phyloP scores from a whole-genome alignment of 2,329 filamentous ascomycete genomes.

The Xylariomycetidae sp. region DNA sequence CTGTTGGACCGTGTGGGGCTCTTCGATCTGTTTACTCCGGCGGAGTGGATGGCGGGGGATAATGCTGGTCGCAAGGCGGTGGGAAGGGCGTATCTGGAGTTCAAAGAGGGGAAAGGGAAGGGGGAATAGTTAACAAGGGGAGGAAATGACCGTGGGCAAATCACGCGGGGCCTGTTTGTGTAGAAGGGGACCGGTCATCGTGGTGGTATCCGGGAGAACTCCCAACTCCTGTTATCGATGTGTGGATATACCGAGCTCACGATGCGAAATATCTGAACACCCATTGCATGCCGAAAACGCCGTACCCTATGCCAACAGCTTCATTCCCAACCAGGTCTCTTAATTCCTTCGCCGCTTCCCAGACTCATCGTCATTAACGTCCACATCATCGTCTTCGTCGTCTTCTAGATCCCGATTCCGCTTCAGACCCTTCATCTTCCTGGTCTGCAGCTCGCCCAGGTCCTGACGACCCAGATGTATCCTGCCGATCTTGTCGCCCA shows the following conservation, averaged over 20 bases:
- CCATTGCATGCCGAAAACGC: too few species aligned
- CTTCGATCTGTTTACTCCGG: conserved; percentile 21
- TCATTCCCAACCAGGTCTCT: too few species aligned
- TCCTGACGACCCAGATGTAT: conserved; percentile 91
- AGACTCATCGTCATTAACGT: conserved; percentile 35
- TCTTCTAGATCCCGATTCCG: conserved; percentile 60
- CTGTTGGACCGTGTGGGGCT: conserved; percentile 20
- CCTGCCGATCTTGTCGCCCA: conserved; percentile 94
- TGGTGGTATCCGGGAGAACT: conserved; percentile 6
- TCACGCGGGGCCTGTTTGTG: too few species aligned
- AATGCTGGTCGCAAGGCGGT: conserved; percentile 20
- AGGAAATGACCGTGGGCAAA: neutral
- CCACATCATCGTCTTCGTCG: conserved; percentile 44
- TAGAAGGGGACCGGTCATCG: too few species aligned
- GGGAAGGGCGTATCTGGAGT: conserved; percentile 18
- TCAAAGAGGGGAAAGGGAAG: conserved; percentile 12
- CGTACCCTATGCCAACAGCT: too few species aligned
- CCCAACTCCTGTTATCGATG: conserved; percentile 14
- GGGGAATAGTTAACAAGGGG: conserved; percentile 1
- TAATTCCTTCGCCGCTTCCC: conserved; percentile 32
- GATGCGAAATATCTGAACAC: too few species aligned
- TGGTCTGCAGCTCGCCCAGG: conserved; percentile 77
- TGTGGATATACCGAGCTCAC: too few species aligned
- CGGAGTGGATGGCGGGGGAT: conserved; percentile 19
- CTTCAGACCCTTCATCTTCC: conserved; percentile 99